A percentile compares a stretch with the other conserved stretches of the same genome.
Evolutionary conservation across 192 early-diverging fungal species (phyloP).

Genomic region (Coemansia sp.): DNA sequence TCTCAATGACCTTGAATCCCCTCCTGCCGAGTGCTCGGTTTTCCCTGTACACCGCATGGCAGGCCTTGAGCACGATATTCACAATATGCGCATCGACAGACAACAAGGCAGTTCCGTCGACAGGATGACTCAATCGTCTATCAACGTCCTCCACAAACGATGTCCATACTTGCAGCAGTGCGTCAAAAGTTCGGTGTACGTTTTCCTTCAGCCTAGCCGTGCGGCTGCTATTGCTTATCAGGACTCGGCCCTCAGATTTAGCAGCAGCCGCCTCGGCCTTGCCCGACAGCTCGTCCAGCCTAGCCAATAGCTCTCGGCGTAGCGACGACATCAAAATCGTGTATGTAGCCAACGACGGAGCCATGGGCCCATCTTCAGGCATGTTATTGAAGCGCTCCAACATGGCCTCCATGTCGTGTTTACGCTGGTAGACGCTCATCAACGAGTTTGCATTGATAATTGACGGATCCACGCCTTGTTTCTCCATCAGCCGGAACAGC

Average conservation of each 20-base stretch:
- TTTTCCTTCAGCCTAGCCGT: conserved; percentile 24
- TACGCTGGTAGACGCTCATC: conserved; percentile 45
- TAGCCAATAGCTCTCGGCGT: conserved; percentile 34
- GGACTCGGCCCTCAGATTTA: not conserved
- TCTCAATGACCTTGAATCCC: conserved; percentile 36
- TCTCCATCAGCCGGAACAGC: conserved; percentile 24
- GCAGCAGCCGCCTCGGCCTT: not conserved
- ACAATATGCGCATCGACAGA: conserved; percentile 32
- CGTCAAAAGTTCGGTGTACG: conserved; percentile 23
- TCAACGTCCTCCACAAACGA: conserved; percentile 35
- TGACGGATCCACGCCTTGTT: conserved; percentile 21
- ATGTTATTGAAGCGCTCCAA: conserved; percentile 31
- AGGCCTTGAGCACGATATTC: conserved; percentile 41
- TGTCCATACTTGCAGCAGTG: conserved; percentile 28
- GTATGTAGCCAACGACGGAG: conserved; percentile 47
- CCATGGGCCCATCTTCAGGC: conserved; percentile 23
- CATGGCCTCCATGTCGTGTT: conserved; percentile 27
- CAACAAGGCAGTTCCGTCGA: conserved; percentile 24
- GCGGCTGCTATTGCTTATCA: conserved; percentile 3
- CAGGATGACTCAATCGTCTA: conserved; percentile 12
- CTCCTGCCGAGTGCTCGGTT: conserved; percentile 42
- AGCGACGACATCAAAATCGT: conserved; percentile 38
- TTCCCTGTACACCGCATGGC: conserved; percentile 31
- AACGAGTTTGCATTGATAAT: conserved; percentile 41
- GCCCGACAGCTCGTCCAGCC: conserved; percentile 18